Base-by-base conservation (phyloP, 2,329 filamentous ascomycete species). In the Magnaporthiopsis poae region DNA sequence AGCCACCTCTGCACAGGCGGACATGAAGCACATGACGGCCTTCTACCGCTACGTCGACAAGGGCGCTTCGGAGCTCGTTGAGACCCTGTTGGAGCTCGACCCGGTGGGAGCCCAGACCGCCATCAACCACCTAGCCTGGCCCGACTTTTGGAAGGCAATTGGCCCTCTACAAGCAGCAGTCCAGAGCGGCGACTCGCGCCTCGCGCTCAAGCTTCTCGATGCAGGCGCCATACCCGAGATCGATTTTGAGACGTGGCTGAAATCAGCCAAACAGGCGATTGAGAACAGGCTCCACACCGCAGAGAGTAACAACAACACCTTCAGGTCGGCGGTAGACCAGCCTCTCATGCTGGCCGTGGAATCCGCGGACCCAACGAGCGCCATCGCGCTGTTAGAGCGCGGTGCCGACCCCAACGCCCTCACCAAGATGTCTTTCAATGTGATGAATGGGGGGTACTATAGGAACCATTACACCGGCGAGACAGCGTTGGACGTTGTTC, bases 1-100 rank as follows among this genome's bases (percentile, higher is more conserved):
- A 0, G 90, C 90, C 1, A 89, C 88, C 0, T 87, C 83, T 46
- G 85, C 88, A 0, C 91, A 95, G 74, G 90, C 88, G 0, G 90
- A 94, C 70, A 73, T 84, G 52, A 78, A 83, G 11, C 83, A 86
- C 4, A 78, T 81, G 36, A 92, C 90, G 1, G 86, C 84, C 0
- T 81, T 96, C 68, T 85, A 91, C 68, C 85, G 85, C 68, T 85
- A 86, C 66, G 81, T 89, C 0, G 78, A 81, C n/a, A 75, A 79
- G 25, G 79, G 82, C 2, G 80, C 83, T 35, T 68, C 71, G 5
- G 77, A 81, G 13, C 72, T 85, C 12, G 72, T 88, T 2, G 80
- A 86, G 59, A 71, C 77, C 0, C 74, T 88, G 1, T 76, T 80
- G 66, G 76, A 86, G 13, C 77, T 83, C 56, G 89, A 93, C 71